Conservation (phyloP, 768 basidiomycete genomes). For the Termitomyces sp. region DNA sequence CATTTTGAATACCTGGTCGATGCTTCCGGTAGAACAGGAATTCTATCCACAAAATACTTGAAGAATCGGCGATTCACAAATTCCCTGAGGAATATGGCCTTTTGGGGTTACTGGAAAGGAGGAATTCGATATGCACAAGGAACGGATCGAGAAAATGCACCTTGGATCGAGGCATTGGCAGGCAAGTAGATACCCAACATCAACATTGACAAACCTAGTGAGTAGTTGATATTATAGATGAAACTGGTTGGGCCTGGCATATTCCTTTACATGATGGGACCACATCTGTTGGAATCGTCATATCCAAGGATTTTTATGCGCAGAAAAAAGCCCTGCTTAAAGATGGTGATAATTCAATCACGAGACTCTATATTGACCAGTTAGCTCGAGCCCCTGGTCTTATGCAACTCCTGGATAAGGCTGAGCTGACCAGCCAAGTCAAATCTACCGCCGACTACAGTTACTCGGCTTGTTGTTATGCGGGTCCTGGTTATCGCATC, state of each 20-base stretch:
- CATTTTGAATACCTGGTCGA: constrained; percentile 59
- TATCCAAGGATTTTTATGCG: constrained; percentile 30
- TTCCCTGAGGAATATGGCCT: constrained; percentile 50
- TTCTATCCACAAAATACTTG: constrained; percentile 55
- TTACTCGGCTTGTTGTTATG: not conserved
- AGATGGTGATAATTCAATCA: constrained; percentile 16
- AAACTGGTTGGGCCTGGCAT: constrained; percentile 16
- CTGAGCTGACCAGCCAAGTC: not conserved
- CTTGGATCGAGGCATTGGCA: constrained; percentile 49
- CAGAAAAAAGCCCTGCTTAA: constrained; percentile 23
- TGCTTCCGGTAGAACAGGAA: constrained; percentile 52
- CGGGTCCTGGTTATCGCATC: constrained; percentile 8
- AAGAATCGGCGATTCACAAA: constrained; percentile 49
- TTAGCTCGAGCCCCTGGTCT: not conserved
- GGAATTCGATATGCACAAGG: constrained; percentile 17
- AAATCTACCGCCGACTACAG: not conserved
- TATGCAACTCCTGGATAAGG: not conserved
- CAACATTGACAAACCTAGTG: no score
- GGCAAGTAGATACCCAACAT: constrained; percentile 26
- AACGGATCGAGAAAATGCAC: constrained; percentile 1
- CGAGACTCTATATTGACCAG: constrained; percentile 31
- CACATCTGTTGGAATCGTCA: constrained; percentile 44
- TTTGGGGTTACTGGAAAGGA: constrained; percentile 64
- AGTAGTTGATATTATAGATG: constrained; percentile 24
- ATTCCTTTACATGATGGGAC: constrained; percentile 45